phyloP scores from a whole-genome alignment of 352 stramenopile species.

The Plasmopara viticola region DNA sequence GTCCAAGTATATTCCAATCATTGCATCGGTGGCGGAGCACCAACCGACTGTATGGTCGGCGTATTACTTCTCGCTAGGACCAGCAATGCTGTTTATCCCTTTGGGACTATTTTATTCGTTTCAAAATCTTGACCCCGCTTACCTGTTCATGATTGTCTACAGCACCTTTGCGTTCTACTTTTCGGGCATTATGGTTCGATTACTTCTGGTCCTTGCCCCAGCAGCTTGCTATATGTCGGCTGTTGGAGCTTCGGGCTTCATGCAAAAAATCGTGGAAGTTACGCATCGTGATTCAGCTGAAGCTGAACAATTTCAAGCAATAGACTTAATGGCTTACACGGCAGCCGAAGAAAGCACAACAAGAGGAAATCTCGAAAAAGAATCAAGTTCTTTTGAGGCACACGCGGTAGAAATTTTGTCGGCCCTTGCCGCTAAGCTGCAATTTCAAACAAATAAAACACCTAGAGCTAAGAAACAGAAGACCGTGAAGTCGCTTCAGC shows the following conservation, averaged over 20 bases:
- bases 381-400: constrained; percentile 16
- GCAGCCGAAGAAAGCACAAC: background rate
- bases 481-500: constrained; percentile 14
- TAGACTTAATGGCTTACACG: background rate
- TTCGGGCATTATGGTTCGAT: constrained; percentile 88
- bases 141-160: constrained; percentile 91
- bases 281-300: constrained; percentile 8
- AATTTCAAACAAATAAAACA: constrained; percentile 20
- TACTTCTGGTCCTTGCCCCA: constrained; percentile 89
- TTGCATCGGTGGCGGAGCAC: constrained; percentile 92
- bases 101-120: constrained; percentile 88
- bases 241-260: constrained; percentile 66
- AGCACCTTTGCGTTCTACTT: constrained; percentile 90
- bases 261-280: constrained; percentile 35
- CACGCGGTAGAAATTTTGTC: constrained; percentile 28
- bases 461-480: constrained; percentile 11
- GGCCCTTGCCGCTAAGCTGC: constrained; percentile 23
- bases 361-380: constrained; percentile 7
- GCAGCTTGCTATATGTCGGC: constrained; percentile 86
- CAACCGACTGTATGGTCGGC: constrained; percentile 89
- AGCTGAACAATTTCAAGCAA: background rate
- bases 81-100: constrained; percentile 82
- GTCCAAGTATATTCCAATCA: constrained; percentile 94
- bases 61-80: constrained; percentile 91
- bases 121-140: constrained; percentile 47